phyloP scores from a whole-genome alignment of 768 basidiomycete species.

The Termitomyces sp. region DNA sequence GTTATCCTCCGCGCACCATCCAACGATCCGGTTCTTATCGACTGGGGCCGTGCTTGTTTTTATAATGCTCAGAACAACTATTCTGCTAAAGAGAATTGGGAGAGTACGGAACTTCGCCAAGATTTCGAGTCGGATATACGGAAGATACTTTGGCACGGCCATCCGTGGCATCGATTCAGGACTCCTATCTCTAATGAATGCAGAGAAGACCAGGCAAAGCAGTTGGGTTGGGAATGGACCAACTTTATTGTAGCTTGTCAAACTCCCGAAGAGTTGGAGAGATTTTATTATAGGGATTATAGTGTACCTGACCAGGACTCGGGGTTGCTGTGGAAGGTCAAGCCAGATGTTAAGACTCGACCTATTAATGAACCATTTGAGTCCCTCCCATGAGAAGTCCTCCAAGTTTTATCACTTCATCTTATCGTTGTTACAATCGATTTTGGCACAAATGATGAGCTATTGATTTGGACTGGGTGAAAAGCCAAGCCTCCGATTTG shows the following conservation, averaged over 20 bases:
- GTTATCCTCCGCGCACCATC: neutral
- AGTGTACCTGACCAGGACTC: neutral
- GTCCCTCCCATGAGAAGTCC: neutral
- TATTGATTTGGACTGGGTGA: no score
- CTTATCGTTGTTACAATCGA: no score
- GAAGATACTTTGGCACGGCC: neutral
- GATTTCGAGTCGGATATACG: neutral
- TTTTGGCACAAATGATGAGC: no score
- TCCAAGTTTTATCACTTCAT: no score
- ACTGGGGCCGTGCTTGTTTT: neutral
- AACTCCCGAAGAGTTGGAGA: neutral
- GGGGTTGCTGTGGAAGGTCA: neutral
- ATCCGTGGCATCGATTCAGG: neutral
- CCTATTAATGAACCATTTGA: neutral
- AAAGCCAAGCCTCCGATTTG: no score
- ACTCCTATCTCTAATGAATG: neutral
- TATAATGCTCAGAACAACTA: neutral
- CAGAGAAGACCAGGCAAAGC: neutral
- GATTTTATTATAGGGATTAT: neutral
- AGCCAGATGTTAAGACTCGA: neutral
- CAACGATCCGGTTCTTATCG: neutral
- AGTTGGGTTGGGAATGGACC: neutral
- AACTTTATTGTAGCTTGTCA: neutral
- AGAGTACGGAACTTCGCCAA: neutral
- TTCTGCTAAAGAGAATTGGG: neutral